Conservation (phyloP, 129 eudicot species). For the Escallonia rubra region DNA sequence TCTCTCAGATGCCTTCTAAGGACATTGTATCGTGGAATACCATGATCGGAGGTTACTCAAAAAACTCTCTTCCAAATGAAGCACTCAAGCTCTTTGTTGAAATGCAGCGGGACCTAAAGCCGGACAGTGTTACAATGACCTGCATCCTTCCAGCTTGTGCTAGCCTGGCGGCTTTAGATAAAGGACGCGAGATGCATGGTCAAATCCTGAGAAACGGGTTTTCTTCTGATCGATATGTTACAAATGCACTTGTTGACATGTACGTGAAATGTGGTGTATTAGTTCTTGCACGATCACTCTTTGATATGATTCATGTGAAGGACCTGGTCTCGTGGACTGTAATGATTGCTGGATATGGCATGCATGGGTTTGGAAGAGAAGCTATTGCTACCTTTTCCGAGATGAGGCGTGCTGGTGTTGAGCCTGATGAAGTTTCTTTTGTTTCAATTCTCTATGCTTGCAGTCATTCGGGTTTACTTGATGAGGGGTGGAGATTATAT, state of each 20-base stretch:
- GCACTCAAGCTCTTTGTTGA: slow-evolving; percentile 37
- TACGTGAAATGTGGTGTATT: slow-evolving; percentile 57
- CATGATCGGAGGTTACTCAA: slow-evolving; percentile 73
- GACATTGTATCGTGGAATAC: slow-evolving; percentile 73
- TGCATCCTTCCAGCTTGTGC: slow-evolving; percentile 66
- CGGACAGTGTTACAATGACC: slow-evolving; percentile 50
- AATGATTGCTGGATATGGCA: slow-evolving; percentile 59
- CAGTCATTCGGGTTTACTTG: slow-evolving; percentile 58
- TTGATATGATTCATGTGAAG: slow-evolving; percentile 32
- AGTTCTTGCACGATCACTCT: slow-evolving; percentile 33
- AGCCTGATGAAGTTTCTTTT: slow-evolving; percentile 43
- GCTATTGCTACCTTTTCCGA: slow-evolving; percentile 36
- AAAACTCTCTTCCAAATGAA: slow-evolving; percentile 48
- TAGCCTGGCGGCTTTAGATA: slow-evolving; percentile 50
- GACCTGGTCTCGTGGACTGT: slow-evolving; percentile 54
- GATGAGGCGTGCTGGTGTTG: slow-evolving; percentile 41
- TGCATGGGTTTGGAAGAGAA: slow-evolving; percentile 59
- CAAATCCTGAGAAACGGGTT: slow-evolving; percentile 40
- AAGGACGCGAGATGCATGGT: slow-evolving; percentile 56
- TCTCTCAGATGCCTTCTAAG: slow-evolving; percentile 23
- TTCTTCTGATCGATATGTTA: slow-evolving; percentile 33
- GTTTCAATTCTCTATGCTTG: slow-evolving; percentile 50
- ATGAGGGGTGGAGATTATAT: slow-evolving; percentile 56
- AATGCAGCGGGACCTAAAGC: slow-evolving; percentile 45
- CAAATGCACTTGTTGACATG: slow-evolving; percentile 66